phyloP scores from a whole-genome alignment of 1,284 basidiomycete genomes.

The Singerocomus inundabilis region DNA sequence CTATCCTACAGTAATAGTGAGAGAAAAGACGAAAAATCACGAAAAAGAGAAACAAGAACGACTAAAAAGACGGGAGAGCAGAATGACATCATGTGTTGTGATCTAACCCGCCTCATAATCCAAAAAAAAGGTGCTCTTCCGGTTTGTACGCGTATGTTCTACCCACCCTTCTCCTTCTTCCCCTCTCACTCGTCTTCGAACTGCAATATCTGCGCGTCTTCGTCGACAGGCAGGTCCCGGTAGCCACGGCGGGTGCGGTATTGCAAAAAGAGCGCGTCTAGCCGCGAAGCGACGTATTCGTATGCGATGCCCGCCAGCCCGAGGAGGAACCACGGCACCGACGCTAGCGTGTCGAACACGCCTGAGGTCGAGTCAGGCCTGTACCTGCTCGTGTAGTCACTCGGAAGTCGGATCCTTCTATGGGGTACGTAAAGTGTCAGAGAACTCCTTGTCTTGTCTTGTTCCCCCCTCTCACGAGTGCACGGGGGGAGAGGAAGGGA shows the following conservation, averaged over 20 bases:
- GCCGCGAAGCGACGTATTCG: conserved; percentile 54
- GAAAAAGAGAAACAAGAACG: too few species aligned
- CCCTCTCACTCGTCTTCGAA: conserved; percentile 75
- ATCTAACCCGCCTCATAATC: too few species aligned
- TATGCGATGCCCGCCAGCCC: conserved; percentile 75
- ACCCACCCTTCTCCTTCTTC: neutral
- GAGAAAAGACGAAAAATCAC: too few species aligned
- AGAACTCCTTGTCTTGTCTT: neutral
- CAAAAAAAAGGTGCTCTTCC: too few species aligned
- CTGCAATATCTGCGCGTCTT: conserved; percentile 80
- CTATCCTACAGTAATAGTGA: neutral
- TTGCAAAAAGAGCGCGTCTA: conserved; percentile 42
- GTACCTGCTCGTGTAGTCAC: conserved; percentile 36
- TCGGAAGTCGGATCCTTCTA: conserved; percentile 79
- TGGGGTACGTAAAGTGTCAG: conserved; percentile 6
- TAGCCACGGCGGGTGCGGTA: conserved; percentile 67
- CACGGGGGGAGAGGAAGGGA: neutral
- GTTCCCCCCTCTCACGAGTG: neutral
- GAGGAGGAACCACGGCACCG: conserved; percentile 84
- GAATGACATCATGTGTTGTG: too few species aligned
- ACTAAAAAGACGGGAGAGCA: neutral
- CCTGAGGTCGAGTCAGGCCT: conserved; percentile 42
- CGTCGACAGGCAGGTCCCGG: conserved; percentile 79
- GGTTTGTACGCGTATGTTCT: too few species aligned
- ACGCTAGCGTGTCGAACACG: conserved; percentile 68